Percentiles rank a stretch among this genome's conserved stretches.
These are phyloP conservation scores for Aureobasidium melanogenum DNA, from an alignment of 2,329 filamentous ascomycete species.

Conservation along the genomic window DNA sequence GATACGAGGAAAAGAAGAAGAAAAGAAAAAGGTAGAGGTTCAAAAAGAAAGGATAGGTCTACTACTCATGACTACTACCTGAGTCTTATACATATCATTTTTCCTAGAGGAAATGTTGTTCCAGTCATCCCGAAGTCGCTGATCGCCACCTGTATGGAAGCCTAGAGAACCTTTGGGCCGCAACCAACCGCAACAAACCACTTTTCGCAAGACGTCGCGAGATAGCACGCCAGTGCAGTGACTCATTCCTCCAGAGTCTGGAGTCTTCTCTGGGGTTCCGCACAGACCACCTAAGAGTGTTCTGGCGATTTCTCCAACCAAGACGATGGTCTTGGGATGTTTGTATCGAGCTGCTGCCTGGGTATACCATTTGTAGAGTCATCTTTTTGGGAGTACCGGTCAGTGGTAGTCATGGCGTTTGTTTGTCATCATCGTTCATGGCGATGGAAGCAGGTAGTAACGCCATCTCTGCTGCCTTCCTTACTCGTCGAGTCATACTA, in stretches of 20 bases:
- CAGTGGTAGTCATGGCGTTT: not conserved
- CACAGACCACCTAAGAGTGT: not conserved
- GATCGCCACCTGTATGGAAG: not conserved
- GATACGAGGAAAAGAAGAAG: not conserved
- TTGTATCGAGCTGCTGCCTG: not conserved
- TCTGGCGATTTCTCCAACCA: not conserved
- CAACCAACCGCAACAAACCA: not conserved
- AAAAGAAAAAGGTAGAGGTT: not conserved
- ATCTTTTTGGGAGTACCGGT: not conserved
- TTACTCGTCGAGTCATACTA: not conserved
- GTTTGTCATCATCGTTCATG: not conserved
- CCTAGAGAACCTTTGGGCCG: conserved; percentile 1
- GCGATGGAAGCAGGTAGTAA: not conserved
- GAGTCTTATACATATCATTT: not conserved
- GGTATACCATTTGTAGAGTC: not conserved
- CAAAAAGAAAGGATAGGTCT: not conserved
- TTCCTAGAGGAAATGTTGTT: not conserved
- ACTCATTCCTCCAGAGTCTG: not conserved
- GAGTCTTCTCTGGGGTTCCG: not conserved
- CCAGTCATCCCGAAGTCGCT: conserved; percentile 8
- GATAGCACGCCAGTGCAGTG: not conserved
- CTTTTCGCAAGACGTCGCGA: not conserved
- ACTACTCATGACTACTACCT: not conserved
- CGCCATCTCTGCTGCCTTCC: not conserved
- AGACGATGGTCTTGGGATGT: not conserved